Evolutionary conservation across 805 yeast genomes (phyloP).

Genomic region (Kregervanrija delftensis): DNA sequence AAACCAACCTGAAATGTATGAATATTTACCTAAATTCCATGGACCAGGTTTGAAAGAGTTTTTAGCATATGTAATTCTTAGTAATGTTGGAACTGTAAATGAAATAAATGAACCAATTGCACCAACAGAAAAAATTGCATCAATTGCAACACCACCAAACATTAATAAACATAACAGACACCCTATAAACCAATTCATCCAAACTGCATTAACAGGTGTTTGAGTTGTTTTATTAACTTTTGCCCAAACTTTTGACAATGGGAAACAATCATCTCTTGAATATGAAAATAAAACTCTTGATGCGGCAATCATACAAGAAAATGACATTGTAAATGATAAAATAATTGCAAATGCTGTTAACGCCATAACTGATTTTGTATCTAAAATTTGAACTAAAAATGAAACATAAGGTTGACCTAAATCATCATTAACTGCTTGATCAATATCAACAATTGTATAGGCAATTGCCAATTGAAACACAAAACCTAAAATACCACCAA

Average conservation of each 20-base stretch:
- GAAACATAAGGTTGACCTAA: constrained; percentile 57
- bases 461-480: constrained; percentile 54
- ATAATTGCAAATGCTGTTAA: constrained; percentile 39
- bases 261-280: constrained; percentile 63
- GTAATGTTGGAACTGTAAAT: constrained; percentile 55
- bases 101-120: constrained; percentile 65
- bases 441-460: constrained; percentile 49
- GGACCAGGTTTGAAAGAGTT: constrained; percentile 56
- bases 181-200: constrained; percentile 50
- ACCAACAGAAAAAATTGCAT: constrained; percentile 67
- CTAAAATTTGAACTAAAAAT: constrained; percentile 43
- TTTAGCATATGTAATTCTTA: constrained; percentile 50
- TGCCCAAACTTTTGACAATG: constrained; percentile 44
- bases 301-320: constrained; percentile 57
- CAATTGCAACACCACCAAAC: constrained; percentile 60
- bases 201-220: constrained; percentile 62
- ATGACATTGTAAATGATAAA: constrained; percentile 44
- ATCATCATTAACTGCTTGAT: constrained; percentile 38
- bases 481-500: constrained; percentile 53
- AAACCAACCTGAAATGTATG: constrained; percentile 42
- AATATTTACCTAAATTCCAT: constrained; percentile 52
- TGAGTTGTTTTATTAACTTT: constrained; percentile 43
- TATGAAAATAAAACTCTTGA: constrained; percentile 63
- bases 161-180: constrained; percentile 51
- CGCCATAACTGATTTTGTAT: constrained; percentile 33